Percentiles rank a stretch among this genome's conserved stretches.
phyloP scores from a whole-genome alignment of 176 grass and related monocot genomes.

The Oryza meyeriana region DNA sequence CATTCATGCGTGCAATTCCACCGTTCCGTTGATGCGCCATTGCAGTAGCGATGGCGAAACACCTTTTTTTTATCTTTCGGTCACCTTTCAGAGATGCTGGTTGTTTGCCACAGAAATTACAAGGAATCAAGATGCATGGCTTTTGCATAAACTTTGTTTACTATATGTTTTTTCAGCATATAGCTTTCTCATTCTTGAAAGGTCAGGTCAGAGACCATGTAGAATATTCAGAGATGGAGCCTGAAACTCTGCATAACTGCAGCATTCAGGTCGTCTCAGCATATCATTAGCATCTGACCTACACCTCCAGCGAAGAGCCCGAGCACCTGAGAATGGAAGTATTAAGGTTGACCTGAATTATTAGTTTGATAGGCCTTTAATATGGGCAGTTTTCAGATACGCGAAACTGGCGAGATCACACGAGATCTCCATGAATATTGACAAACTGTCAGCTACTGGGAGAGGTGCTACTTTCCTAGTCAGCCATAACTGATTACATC shows the following conservation, averaged over 20 bases:
- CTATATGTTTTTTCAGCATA: background rate
- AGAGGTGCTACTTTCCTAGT: slow-evolving; percentile 6
- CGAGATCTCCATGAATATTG: slow-evolving; percentile 3
- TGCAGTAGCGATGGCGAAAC: background rate
- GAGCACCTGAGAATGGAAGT: slow-evolving; percentile 5
- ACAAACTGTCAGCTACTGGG: background rate
- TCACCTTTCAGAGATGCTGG: background rate
- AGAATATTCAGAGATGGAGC: slow-evolving; percentile 30
- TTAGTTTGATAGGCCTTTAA: background rate
- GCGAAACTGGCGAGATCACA: slow-evolving; percentile 20
- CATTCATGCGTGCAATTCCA: background rate
- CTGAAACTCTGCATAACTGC: background rate
- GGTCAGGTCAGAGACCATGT: slow-evolving; percentile 7
- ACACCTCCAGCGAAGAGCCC: background rate
- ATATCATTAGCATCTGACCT: background rate
- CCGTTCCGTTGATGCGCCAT: background rate
- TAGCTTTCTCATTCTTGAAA: background rate
- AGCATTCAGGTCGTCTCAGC: background rate
- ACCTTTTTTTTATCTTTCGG: background rate
- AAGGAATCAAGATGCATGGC: background rate
- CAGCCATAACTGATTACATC: background rate
- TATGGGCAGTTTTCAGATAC: background rate
- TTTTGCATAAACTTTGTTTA: background rate
- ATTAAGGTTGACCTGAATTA: slow-evolving; percentile 7
- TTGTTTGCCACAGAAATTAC: background rate